Base-by-base conservation (phyloP, 305 asterid genomes). In the Rubia tinctorum region DNA sequence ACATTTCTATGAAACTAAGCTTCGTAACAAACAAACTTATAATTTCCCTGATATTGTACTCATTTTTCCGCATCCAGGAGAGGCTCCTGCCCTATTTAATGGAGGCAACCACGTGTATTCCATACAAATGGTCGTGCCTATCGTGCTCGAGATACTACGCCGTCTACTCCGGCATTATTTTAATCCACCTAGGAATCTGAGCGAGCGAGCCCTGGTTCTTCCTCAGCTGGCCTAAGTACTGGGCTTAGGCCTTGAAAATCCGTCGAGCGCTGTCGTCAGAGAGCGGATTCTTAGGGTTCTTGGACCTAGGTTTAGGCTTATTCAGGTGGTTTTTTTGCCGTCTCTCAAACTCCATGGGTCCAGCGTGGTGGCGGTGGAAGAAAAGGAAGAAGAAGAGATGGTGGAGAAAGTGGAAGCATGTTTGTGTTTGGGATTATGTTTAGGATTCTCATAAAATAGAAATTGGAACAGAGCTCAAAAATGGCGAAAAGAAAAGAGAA, bases 211-310 rank as follows among this genome's bases (percentile, higher is more conserved):
- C 99, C 68, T 91, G 97, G 83, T 89, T 91, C 17, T 95, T 87
- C 60, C 98, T 83, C 83, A 94, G 78, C 17, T 74, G 83, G 84
- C 99, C 89, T 81, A 91, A 60, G 75, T 94, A 88, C 20, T 69
- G 85, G 47, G 97, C 93, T 81, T 94, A 91, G 66, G 85, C 95
- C 80, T 94, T 94, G 86, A 91, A 91, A 27, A 91, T 91, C 63
- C 97, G 95, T 66, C 97, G 96, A 40, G 98, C 96, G 88, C 90
- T 89, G 84, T 91, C 97, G 63, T 94, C 97, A 4, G 98, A 73
- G 23, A 91, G 94, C 42, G 96, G 96, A 11, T 89, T 89, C 74
- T 91, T 94, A 55, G 91, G 86, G 78, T 88, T 80, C 49, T 84
- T 90, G 80, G 93, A 87, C 70, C 73, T 89, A 78, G 98, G 97